Conservation (phyloP, 768 basidiomycete genomes). For the Gyrodon lividus region DNA sequence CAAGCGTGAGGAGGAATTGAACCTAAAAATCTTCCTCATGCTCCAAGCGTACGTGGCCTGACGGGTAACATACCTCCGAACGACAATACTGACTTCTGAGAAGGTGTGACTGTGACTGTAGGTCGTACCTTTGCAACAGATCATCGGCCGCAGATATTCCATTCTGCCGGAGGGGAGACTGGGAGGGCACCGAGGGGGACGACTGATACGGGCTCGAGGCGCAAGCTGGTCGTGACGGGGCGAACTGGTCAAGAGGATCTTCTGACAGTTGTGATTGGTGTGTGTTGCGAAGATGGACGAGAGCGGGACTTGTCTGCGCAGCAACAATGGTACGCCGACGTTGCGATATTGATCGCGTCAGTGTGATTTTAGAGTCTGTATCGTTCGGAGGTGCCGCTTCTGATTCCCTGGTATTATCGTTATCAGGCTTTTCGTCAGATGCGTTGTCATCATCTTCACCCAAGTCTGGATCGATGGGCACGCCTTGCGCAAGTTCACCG, state of each 20-base stretch:
- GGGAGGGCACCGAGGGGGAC: constrained; percentile 61
- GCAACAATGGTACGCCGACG: constrained; percentile 56
- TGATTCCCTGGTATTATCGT: constrained; percentile 22
- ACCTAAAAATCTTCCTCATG: constrained; percentile 44
- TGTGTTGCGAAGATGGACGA: constrained; percentile 55
- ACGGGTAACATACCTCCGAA: constrained; percentile 62
- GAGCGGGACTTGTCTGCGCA: constrained; percentile 72
- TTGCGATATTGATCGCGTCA: constrained; percentile 12
- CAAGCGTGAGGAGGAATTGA: constrained; percentile 82
- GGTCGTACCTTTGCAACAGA: constrained; percentile 68
- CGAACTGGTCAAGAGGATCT: constrained; percentile 74
- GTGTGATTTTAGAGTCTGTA: constrained; percentile 15
- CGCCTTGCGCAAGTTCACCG: constrained; percentile 38
- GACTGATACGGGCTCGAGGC: constrained; percentile 60
- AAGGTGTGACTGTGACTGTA: constrained; percentile 64
- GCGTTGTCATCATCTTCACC: constrained; percentile 44
- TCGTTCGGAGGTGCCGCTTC: constrained; percentile 6
- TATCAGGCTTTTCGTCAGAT: constrained; percentile 40
- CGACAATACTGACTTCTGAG: constrained; percentile 86
- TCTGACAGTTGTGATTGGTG: constrained; percentile 60
- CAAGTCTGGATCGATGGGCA: constrained; percentile 19
- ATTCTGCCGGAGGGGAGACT: constrained; percentile 45
- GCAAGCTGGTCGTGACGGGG: constrained; percentile 36
- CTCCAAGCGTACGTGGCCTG: neutral
- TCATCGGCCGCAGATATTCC: constrained; percentile 48